A percentile compares a stretch with the other conserved stretches of the same genome.
Evolutionary conservation across 179 eudicot species (phyloP).

Genomic region (Beta corolliflora): DNA sequence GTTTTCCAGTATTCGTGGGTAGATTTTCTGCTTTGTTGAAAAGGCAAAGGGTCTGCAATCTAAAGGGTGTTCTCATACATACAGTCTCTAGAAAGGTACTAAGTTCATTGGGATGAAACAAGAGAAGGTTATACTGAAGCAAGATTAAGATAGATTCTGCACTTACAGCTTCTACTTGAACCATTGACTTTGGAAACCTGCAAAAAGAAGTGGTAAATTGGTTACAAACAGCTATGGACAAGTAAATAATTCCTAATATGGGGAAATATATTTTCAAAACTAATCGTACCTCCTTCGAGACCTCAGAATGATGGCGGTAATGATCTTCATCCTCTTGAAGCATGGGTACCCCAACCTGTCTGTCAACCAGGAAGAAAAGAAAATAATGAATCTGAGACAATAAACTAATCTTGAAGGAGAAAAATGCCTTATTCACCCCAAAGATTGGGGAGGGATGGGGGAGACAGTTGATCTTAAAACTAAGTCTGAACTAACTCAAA

Average conservation of each 20-base stretch:
- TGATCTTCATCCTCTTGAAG: conserved; percentile 37
- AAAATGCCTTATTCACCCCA: background rate
- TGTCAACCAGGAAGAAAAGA: conserved; percentile 40
- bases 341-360: conserved; percentile 49
- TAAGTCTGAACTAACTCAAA: background rate
- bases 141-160: conserved; percentile 4
- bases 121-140: background rate
- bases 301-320: conserved; percentile 31
- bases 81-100: background rate
- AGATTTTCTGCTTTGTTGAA: conserved; percentile 8
- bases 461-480: background rate
- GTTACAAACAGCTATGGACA: conserved; percentile 5
- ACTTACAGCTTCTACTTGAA: conserved; percentile 54
- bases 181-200: conserved; percentile 50
- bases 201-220: conserved; percentile 25
- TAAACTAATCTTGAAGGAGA: background rate
- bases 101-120: background rate
- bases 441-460: background rate
- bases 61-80: conserved; percentile 4
- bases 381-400: conserved; percentile 15
- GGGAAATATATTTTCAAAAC: conserved; percentile 11
- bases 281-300: conserved; percentile 45
- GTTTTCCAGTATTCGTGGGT: background rate
- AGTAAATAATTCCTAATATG: background rate
- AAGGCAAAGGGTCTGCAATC: conserved; percentile 8